Evolutionary conservation across 371 early-diverging fungal genomes (phyloP).

Genomic region (Mortierella sp.): DNA sequence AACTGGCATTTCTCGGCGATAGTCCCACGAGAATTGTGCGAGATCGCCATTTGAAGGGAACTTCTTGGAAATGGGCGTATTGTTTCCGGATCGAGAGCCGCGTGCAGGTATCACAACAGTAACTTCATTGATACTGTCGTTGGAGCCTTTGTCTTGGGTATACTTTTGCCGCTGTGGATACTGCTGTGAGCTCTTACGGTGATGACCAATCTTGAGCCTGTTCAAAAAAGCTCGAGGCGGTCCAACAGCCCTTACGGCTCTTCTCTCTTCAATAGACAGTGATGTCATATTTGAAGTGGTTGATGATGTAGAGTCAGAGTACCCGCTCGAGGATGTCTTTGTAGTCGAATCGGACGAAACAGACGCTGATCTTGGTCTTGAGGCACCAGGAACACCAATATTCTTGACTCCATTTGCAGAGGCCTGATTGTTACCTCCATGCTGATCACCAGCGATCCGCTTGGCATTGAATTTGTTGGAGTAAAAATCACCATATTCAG

Average conservation of each 20-base stretch:
- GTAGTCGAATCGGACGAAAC: conserved; percentile 14
- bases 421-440: background rate
- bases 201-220: conserved; percentile 13
- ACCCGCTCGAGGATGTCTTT: conserved; percentile 11
- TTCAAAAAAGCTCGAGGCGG: conserved; percentile 27
- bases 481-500: conserved; percentile 34
- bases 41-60: conserved; percentile 32
- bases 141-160: background rate
- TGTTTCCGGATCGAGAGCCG: conserved; percentile 3
- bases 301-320: conserved; percentile 17
- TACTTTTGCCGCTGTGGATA: conserved; percentile 5
- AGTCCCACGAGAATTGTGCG: conserved; percentile 21
- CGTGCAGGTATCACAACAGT: background rate
- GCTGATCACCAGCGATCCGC: background rate
- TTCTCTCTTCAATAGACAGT: conserved; percentile 19
- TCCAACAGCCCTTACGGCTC: conserved; percentile 3
- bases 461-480: background rate
- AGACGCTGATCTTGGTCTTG: conserved; percentile 23
- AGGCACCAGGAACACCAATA: background rate
- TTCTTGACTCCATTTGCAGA: background rate
- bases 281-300: conserved; percentile 21
- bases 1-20: conserved; percentile 7
- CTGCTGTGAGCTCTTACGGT: background rate
- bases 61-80: conserved; percentile 3
- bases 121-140: background rate